These are phyloP conservation scores for Colletotrichum endophyticum DNA, from an alignment of 2,329 filamentous ascomycete species.

Conservation along the genomic window DNA sequence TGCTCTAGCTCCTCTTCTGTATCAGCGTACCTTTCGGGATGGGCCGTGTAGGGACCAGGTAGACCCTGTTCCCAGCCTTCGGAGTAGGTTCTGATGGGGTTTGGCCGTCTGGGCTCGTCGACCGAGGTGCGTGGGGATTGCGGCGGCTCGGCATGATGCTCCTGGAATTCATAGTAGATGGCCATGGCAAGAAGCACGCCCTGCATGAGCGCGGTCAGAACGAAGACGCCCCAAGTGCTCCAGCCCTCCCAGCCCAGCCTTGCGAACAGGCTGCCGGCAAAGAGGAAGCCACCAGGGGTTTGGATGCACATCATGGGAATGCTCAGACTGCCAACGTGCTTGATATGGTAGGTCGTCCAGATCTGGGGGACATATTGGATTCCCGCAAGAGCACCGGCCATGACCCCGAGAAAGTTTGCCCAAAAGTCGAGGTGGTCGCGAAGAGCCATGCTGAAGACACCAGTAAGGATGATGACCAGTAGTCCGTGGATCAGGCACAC, in stretches of 20 bases:
- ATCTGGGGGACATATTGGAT: constrained; percentile 97
- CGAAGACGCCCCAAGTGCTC: constrained; percentile 94
- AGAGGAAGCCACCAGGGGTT: constrained; percentile 89
- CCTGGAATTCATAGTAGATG: constrained; percentile 72
- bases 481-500: constrained; percentile 78
- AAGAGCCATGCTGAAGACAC: constrained; percentile 67
- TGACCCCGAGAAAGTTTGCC: constrained; percentile 85
- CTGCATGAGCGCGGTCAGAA: constrained; percentile 86
- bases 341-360: constrained; percentile 84
- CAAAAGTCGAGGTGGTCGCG: constrained; percentile 73
- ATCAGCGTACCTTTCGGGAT: constrained; percentile 56
- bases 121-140: neutral
- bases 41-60: constrained; percentile 55
- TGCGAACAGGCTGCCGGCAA: constrained; percentile 81
- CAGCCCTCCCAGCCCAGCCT: constrained; percentile 83
- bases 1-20: constrained; percentile 56
- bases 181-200: constrained; percentile 81
- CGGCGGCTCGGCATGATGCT: constrained; percentile 34
- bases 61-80: constrained; percentile 56
- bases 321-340: constrained; percentile 88
- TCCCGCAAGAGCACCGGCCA: constrained; percentile 77
- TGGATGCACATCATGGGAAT: constrained; percentile 99
- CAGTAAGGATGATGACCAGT: constrained; percentile 70
- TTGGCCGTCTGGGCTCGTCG: constrained; percentile 34
- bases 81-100: constrained; percentile 49